Evolutionary conservation across 352 stramenopile species (phyloP).

Genomic region (Globisporangium orthogonon): DNA sequence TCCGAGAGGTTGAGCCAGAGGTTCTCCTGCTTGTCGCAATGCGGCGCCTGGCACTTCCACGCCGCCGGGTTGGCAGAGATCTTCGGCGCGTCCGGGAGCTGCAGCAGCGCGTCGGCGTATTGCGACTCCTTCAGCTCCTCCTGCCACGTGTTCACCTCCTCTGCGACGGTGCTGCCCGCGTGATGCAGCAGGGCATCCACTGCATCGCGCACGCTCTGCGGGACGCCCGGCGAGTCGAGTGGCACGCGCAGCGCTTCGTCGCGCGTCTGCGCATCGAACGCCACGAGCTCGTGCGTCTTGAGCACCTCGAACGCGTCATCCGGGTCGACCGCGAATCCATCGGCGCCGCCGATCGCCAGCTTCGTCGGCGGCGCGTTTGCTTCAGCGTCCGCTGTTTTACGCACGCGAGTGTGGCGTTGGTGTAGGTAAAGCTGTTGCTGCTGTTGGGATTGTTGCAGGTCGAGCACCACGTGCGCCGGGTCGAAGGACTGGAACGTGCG

Average conservation of each 20-base stretch:
- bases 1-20: slow-evolving; percentile 98
- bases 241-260: slow-evolving; percentile 24
- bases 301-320: slow-evolving; percentile 90
- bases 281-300: slow-evolving; percentile 73
- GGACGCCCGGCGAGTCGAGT: slow-evolving; percentile 32
- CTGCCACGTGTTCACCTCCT: slow-evolving; percentile 80
- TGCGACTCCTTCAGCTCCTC: slow-evolving; percentile 73
- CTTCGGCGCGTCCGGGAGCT: slow-evolving; percentile 48
- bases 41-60: slow-evolving; percentile 88
- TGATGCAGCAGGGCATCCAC: slow-evolving; percentile 65
- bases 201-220: slow-evolving; percentile 42
- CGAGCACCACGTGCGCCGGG: slow-evolving; percentile 48
- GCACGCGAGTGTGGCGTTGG: slow-evolving; percentile 43
- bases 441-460: slow-evolving; percentile 22
- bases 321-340: slow-evolving; percentile 85
- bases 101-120: slow-evolving; percentile 69
- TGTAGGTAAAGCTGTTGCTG: slow-evolving; percentile 64
- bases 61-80: slow-evolving; percentile 63
- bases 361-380: slow-evolving; percentile 63
- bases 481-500: slow-evolving; percentile 91
- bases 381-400: slow-evolving; percentile 3
- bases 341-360: slow-evolving; percentile 93
- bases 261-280: slow-evolving; percentile 45
- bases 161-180: slow-evolving; percentile 63
- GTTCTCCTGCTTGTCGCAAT: slow-evolving; percentile 96